Evolutionary conservation across 2,329 filamentous ascomycete genomes (phyloP).

Genomic region (Aspergillus costaricaensis): DNA sequence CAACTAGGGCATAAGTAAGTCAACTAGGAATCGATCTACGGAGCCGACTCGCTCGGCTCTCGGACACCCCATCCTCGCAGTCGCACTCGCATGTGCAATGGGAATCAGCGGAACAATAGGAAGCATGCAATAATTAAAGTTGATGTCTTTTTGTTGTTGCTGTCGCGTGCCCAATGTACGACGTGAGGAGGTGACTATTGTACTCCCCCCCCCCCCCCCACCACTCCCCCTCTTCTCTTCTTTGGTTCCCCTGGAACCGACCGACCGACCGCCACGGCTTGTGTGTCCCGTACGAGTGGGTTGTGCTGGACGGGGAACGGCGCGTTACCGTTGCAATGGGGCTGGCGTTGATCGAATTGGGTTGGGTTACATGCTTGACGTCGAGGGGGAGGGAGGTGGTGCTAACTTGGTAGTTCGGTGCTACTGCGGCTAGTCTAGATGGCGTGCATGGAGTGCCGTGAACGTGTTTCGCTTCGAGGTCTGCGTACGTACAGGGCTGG

Average conservation of each 20-base stretch:
- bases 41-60: too few relatives aligned
- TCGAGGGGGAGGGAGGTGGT: not conserved
- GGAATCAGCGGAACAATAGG: too few relatives aligned
- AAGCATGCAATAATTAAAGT: too few relatives aligned
- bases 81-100: too few relatives aligned
- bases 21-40: too few relatives aligned
- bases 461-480: not conserved
- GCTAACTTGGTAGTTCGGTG: not conserved
- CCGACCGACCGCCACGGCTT: not conserved
- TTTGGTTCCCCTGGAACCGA: not conserved
- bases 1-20: too few relatives aligned
- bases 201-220: too few relatives aligned
- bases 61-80: too few relatives aligned
- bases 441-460: not conserved
- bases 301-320: not conserved
- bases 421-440: not conserved
- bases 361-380: constrained; percentile 21
- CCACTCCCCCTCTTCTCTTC: too few relatives aligned
- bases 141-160: too few relatives aligned
- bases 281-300: too few relatives aligned
- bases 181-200: not conserved
- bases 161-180: constrained; percentile 13
- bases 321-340: constrained; percentile 23
- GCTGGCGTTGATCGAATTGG: constrained; percentile 8
- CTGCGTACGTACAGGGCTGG: not conserved